Evolutionary conservation across 2,329 filamentous ascomycete species (phyloP).

Genomic region (Fusarium xyrophilum): DNA sequence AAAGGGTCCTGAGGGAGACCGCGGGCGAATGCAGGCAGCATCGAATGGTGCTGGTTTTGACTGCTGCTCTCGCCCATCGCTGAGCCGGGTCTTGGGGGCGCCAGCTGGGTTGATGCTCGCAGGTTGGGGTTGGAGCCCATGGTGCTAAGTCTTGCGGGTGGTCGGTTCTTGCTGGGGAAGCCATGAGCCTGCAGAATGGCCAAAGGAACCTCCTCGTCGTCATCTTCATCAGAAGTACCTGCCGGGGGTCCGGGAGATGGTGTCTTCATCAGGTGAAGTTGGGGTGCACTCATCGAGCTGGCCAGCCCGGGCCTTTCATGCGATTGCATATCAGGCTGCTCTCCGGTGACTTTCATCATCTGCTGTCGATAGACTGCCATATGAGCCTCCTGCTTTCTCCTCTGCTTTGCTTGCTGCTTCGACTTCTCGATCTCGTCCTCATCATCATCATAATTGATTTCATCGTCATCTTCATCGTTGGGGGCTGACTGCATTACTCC

Average conservation of each 20-base stretch:
- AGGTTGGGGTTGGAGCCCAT: conserved; percentile 77
- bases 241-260: conserved; percentile 50
- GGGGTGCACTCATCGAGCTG: conserved; percentile 68
- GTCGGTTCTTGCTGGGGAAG: conserved; percentile 79
- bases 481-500: conserved; percentile 54
- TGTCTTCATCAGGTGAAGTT: conserved; percentile 53
- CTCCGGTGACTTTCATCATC: conserved; percentile 96
- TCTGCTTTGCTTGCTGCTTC: conserved; percentile 74
- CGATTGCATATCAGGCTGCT: conserved; percentile 51
- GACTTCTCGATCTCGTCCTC: conserved; percentile 82
- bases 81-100: conserved; percentile 61
- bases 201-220: conserved; percentile 87
- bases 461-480: conserved; percentile 67
- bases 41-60: conserved; percentile 46
- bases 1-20: conserved; percentile 87
- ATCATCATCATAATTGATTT: conserved; percentile 72
- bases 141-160: conserved; percentile 70
- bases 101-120: conserved; percentile 57
- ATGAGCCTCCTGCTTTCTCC: conserved; percentile 88
- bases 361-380: conserved; percentile 89
- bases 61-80: conserved; percentile 56
- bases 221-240: conserved; percentile 76
- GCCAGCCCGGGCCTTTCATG: conserved; percentile 62
- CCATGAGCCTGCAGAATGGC: conserved; percentile 88
- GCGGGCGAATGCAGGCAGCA: conserved; percentile 81